phyloP scores from a whole-genome alignment of 148 eudicot genomes.

The Limonium bicolor region DNA sequence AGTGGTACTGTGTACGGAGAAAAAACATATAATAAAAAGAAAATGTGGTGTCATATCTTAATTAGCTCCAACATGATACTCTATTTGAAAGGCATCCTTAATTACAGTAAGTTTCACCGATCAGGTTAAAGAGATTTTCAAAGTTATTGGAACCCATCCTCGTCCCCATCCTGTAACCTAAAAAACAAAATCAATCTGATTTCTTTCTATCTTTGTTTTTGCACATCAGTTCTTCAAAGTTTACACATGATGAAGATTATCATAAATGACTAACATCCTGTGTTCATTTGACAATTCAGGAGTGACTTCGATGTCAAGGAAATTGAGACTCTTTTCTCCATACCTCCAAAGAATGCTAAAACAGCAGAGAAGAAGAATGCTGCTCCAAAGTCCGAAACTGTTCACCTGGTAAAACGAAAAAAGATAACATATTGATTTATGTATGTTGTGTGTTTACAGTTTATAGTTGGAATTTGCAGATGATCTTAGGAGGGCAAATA shows the following conservation, averaged over 20 bases:
- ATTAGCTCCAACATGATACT: no score
- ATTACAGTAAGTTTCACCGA: no score
- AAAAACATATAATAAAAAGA: no score
- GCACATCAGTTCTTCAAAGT: neutral
- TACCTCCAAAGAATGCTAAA: conserved; percentile 62
- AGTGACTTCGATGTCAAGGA: conserved; percentile 82
- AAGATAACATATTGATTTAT: no score
- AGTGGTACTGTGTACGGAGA: no score
- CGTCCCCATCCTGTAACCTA: no score
- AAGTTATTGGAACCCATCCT: no score
- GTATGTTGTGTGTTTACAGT: conserved; percentile 7
- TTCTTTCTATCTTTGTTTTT: neutral
- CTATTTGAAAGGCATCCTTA: no score
- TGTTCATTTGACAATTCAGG: conserved; percentile 21
- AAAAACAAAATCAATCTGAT: no score
- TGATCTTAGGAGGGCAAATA: conserved; percentile 86
- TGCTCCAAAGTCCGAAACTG: conserved; percentile 71
- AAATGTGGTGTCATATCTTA: no score
- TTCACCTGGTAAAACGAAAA: conserved; percentile 56
- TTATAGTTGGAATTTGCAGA: no score
- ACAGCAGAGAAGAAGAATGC: conserved; percentile 57
- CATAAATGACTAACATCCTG: neutral
- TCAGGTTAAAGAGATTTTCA: no score
- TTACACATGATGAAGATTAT: neutral
- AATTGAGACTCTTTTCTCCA: conserved; percentile 78